Conservation (phyloP, 768 basidiomycete species). For the Russula sp. region DNA sequence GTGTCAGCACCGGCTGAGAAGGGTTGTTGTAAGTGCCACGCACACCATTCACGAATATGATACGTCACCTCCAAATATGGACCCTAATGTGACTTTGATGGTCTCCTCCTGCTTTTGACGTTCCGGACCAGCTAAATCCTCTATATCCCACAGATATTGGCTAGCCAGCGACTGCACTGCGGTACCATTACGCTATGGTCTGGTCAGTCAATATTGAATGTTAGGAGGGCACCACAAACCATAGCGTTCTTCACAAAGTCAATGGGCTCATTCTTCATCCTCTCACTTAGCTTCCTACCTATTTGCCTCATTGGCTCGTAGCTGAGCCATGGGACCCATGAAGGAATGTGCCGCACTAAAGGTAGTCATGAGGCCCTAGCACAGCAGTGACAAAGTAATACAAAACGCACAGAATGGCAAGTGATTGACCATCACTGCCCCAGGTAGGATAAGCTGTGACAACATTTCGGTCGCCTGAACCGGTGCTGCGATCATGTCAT, state of each 20-base stretch:
- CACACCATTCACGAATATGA: neutral
- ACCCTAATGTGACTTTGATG: neutral
- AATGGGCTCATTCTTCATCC: neutral
- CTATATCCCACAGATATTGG: constrained; percentile 1
- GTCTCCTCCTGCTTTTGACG: neutral
- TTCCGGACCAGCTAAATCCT: neutral
- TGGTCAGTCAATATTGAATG: neutral
- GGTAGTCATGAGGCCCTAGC: neutral
- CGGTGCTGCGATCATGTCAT: neutral
- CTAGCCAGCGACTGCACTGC: constrained; percentile 4
- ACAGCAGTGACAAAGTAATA: neutral
- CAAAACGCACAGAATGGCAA: constrained; percentile 7
- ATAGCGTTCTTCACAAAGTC: neutral
- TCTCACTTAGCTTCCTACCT: neutral
- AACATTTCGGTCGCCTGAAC: neutral
- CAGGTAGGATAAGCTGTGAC: neutral
- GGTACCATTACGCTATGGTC: constrained; percentile 1
- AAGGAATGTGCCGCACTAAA: constrained; percentile 9
- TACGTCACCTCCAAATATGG: neutral
- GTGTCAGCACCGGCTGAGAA: constrained; percentile 13
- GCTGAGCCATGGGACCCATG: constrained; percentile 9
- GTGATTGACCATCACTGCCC: neutral
- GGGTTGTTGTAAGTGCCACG: neutral
- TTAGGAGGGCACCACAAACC: neutral
- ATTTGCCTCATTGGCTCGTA: neutral